Base-by-base conservation (phyloP, 306 rosid species). In the Trifolium dubium region DNA sequence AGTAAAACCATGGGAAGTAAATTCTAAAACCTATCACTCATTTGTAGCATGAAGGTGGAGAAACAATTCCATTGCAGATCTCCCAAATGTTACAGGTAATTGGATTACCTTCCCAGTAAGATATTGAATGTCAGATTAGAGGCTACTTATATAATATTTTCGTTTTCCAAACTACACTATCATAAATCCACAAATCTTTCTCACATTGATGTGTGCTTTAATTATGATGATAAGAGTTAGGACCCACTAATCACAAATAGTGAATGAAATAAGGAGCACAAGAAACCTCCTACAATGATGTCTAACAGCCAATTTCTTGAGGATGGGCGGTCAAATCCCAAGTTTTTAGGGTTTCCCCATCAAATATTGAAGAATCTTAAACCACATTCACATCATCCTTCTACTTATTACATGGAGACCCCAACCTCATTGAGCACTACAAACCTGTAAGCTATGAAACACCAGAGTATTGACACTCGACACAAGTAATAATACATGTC, bases 21-120 rank as follows among this genome's bases (percentile, higher is more conserved):
- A 60, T 59, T 23, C 62, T 44, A 77, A 14, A 69, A 19, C 18
- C 31, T 69, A 61, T 51, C 44, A 1, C 64, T 47, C 39, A 14
- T 39, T 51, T 37, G 14, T 56, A 56, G 63, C 54, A 10, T 30
- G 37, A 28, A 59, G 39, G 11, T 30, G 17, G 39, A 30, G 63
- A 49, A 59, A 34, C 43, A 23, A 77, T 37, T 68, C 12, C 39
- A 69, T 14, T 34, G 46, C 9, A 17, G 32, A 46, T 40, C 69
- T 44, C 69, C 74, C 34, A 66, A 56, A 55, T 18, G 61, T 55
- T 43, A 41, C 12, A 60, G 35, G 35, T 61, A 60, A 60, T 30
- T 73, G 23, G 67, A 46, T 73, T 39, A 64, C 17, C 65, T 74
- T 74, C 41, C 44, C 41, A 50, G 10, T 6, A 73, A 62, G 71